phyloP scores from a whole-genome alignment of 2,329 filamentous ascomycete genomes.

The Fusarium proliferatum region DNA sequence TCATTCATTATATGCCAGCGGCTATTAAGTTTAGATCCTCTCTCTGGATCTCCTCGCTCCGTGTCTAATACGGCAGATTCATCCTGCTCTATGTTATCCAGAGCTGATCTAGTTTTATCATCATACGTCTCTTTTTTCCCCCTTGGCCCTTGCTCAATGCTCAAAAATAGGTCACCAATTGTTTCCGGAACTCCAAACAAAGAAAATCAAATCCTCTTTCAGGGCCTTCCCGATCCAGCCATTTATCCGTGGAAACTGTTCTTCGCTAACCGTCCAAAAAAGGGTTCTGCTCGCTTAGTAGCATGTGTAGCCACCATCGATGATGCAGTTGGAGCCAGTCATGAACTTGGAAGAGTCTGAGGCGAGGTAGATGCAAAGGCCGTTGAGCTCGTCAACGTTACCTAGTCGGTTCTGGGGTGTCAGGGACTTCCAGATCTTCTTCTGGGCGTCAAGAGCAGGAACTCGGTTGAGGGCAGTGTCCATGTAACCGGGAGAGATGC shows the following conservation, averaged over 20 bases:
- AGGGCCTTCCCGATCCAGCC: neutral
- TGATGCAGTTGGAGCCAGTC: slow-evolving; percentile 79
- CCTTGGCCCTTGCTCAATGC: slow-evolving; percentile 1
- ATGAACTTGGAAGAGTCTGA: slow-evolving; percentile 79
- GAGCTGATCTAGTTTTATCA: slow-evolving; percentile 36
- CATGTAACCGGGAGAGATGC: slow-evolving; percentile 88
- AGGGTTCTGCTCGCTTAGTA: slow-evolving; percentile 57
- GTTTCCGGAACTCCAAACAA: slow-evolving; percentile 37
- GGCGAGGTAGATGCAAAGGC: slow-evolving; percentile 79
- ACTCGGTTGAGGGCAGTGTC: slow-evolving; percentile 85
- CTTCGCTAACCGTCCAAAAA: neutral
- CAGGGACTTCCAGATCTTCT: slow-evolving; percentile 81
- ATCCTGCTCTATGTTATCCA: slow-evolving; percentile 32
- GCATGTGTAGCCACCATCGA: slow-evolving; percentile 76
- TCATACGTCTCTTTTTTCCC: slow-evolving; percentile 15
- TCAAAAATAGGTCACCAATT: slow-evolving; percentile 13
- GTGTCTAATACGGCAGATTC: slow-evolving; percentile 22
- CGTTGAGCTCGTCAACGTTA: slow-evolving; percentile 80
- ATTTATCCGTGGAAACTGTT: neutral
- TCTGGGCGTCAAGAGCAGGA: slow-evolving; percentile 80
- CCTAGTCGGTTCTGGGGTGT: slow-evolving; percentile 81
- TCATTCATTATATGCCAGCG: slow-evolving; percentile 15
- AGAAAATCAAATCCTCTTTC: slow-evolving; percentile 22
- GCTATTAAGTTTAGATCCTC: slow-evolving; percentile 33
- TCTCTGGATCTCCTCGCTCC: slow-evolving; percentile 15